Evolutionary conservation across 169 alveolate genomes (phyloP).

Genomic region (Plasmodium yoelii): DNA sequence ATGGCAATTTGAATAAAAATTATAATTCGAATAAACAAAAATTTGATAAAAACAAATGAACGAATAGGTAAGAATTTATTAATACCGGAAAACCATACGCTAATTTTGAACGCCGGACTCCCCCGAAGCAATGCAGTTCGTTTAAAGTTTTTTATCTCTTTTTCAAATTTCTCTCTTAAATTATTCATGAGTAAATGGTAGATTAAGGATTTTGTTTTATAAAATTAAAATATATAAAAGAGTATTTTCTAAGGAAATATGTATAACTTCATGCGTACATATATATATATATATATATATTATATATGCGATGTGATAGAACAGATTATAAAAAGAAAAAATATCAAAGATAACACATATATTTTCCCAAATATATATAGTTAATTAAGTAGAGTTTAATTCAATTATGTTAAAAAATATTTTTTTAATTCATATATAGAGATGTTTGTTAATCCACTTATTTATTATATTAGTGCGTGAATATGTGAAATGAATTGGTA

Average conservation of each 20-base stretch:
- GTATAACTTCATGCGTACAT: not conserved
- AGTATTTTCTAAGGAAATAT: not conserved
- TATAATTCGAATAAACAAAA: not conserved
- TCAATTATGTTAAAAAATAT: too few relatives aligned
- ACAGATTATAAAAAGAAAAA: not conserved
- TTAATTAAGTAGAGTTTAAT: too few relatives aligned
- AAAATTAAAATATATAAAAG: not conserved
- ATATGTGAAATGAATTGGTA: too few relatives aligned
- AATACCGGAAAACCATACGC: conserved; percentile 75
- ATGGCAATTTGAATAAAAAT: too few relatives aligned
- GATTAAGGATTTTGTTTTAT: not conserved
- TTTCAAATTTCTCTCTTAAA: conserved; percentile 32
- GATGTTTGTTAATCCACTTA: too few relatives aligned
- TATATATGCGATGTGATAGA: not conserved
- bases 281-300: not conserved
- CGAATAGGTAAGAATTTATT: not conserved
- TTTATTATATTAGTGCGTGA: too few relatives aligned
- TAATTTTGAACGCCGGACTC: conserved; percentile 69
- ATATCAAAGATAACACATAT: not conserved
- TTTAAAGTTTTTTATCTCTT: conserved; percentile 64
- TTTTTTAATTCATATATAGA: too few relatives aligned
- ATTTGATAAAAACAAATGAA: not conserved
- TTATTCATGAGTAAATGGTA: conserved; percentile 27
- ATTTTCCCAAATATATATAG: not conserved
- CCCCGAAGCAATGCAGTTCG: conserved; percentile 73